A percentile compares a stretch with the other conserved stretches of the same genome.
Evolutionary conservation across 768 basidiomycete species (phyloP).

Genomic region (Calocera viscosa): DNA sequence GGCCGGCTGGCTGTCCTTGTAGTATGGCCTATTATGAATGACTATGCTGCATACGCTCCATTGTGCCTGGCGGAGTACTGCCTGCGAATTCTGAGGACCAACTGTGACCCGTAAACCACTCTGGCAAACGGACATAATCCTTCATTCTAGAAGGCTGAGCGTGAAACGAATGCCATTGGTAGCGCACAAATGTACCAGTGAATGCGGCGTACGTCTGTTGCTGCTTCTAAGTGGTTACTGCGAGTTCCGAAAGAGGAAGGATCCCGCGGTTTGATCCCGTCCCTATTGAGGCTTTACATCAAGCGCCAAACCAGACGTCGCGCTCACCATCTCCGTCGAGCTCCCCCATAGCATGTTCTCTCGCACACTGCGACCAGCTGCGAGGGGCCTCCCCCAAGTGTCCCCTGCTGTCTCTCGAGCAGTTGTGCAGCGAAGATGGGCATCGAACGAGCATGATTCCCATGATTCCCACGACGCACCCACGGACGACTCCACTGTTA

Average conservation of each 20-base stretch:
- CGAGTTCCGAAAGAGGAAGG: no score
- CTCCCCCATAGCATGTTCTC: background rate
- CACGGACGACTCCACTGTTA: background rate
- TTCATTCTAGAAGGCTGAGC: no score
- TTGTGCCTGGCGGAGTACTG: background rate
- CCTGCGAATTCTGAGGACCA: no score
- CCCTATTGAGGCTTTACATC: background rate
- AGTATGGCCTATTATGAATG: background rate
- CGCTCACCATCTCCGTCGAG: background rate
- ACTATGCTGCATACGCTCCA: slow-evolving; percentile 5
- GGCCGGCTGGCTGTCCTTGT: background rate
- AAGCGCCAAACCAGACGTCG: background rate
- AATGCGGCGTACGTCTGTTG: no score
- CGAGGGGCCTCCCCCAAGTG: background rate
- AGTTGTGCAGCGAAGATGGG: slow-evolving; percentile 3
- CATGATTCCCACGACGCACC: background rate
- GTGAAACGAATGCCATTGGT: no score
- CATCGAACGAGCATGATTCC: background rate
- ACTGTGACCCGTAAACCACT: no score
- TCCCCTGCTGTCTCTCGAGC: background rate
- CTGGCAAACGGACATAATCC: no score
- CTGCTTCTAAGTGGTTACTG: no score
- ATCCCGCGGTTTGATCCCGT: background rate
- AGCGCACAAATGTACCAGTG: no score
- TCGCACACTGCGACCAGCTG: background rate